Conservation (phyloP, 768 basidiomycete genomes). For the Russula compacta region DNA sequence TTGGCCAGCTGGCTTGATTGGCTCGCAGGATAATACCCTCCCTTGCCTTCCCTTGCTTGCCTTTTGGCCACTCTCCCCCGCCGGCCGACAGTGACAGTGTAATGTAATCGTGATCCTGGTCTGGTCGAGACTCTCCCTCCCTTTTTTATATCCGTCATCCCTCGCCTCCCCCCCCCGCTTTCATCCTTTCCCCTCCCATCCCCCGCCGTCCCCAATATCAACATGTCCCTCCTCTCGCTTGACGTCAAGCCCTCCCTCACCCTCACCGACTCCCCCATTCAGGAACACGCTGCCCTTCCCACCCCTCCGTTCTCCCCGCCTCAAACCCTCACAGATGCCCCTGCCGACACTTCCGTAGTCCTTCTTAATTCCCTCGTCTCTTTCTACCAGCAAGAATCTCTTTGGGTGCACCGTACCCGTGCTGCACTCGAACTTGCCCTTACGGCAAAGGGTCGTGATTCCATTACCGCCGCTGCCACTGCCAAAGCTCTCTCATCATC, state of each 20-base stretch:
- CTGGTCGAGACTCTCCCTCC: constrained; percentile 10
- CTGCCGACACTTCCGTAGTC: constrained; percentile 34
- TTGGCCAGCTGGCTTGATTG: constrained; percentile 19
- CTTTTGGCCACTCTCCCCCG: neutral
- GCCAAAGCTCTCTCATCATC: constrained; percentile 16
- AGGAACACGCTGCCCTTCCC: constrained; percentile 22
- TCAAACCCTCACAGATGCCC: constrained; percentile 16
- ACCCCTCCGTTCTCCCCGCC: constrained; percentile 28
- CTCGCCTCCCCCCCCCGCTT: neutral
- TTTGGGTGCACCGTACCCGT: constrained; percentile 62
- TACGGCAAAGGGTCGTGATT: constrained; percentile 23
- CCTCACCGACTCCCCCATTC: constrained; percentile 20
- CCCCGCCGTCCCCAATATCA: neutral
- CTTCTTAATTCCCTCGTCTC: constrained; percentile 56
- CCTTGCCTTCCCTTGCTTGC: no score
- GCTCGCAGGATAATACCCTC: neutral
- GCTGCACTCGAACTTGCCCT: constrained; percentile 46
- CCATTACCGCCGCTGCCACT: constrained; percentile 10
- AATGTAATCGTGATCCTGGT: neutral
- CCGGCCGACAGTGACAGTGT: neutral
- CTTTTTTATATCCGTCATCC: constrained; percentile 1
- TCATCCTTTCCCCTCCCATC: neutral
- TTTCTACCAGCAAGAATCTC: constrained; percentile 63
- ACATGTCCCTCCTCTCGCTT: constrained; percentile 16
- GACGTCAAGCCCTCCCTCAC: constrained; percentile 16